These are phyloP conservation scores for Talaromyces sp. DNA, from an alignment of 2,329 filamentous ascomycete species.

Conservation along the genomic window DNA sequence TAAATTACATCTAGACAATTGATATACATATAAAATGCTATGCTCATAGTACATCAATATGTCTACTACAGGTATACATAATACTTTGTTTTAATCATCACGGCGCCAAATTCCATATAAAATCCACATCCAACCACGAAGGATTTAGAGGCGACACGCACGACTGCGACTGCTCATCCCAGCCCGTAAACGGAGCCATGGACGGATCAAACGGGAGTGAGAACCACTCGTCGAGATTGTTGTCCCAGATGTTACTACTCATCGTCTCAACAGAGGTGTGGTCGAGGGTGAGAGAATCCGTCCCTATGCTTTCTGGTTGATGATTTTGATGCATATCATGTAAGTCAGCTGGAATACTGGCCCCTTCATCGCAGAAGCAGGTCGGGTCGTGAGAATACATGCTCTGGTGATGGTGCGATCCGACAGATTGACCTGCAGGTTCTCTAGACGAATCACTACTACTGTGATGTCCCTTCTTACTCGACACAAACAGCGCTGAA, in stretches of 20 bases:
- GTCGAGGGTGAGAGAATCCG: background rate
- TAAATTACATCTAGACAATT: too few relatives aligned
- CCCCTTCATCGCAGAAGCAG: too few relatives aligned
- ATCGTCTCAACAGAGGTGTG: background rate
- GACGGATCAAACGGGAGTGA: conserved; percentile 37
- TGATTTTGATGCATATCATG: too few relatives aligned
- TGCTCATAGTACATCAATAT: too few relatives aligned
- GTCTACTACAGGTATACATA: too few relatives aligned
- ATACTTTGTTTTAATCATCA: conserved; percentile 11
- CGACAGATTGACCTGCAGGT: too few relatives aligned
- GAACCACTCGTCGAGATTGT: conserved; percentile 35
- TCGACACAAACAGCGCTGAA: background rate
- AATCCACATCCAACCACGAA: conserved; percentile 33
- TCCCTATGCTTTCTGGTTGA: background rate
- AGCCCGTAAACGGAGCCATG: conserved; percentile 21
- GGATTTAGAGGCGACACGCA: conserved; percentile 29
- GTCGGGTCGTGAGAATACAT: too few relatives aligned
- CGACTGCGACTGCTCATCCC: conserved; percentile 27
- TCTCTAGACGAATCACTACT: too few relatives aligned
- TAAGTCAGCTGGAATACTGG: too few relatives aligned
- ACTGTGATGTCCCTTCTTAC: background rate
- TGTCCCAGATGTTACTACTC: conserved; percentile 18
- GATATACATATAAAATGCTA: too few relatives aligned
- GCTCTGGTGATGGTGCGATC: too few relatives aligned
- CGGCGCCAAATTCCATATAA: conserved; percentile 37